These are phyloP conservation scores for Diaporthe longicolla DNA, from an alignment of 2,329 filamentous ascomycete species.

Conservation along the genomic window DNA sequence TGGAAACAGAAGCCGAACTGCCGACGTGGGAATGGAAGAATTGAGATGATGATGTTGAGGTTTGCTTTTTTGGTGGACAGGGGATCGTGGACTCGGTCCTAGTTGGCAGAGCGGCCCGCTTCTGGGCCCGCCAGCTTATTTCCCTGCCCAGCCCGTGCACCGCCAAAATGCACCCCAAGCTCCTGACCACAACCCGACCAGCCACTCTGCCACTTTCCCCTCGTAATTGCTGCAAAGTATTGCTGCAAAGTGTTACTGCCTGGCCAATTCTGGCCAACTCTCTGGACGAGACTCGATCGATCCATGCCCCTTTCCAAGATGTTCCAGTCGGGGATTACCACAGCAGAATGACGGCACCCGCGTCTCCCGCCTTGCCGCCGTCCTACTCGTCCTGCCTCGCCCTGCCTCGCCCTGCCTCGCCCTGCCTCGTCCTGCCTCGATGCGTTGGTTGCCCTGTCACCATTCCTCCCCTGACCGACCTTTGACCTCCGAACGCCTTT, in stretches of 20 bases:
- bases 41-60: conserved; percentile 5
- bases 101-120: conserved; percentile 20
- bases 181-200: neutral
- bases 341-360: conserved; percentile 25
- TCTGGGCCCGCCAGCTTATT: conserved; percentile 16
- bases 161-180: neutral
- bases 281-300: neutral
- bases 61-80: conserved; percentile 26
- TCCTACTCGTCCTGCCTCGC: neutral
- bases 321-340: conserved; percentile 14
- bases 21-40: neutral
- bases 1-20: neutral
- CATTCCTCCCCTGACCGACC: conserved; percentile 27
- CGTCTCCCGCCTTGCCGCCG: neutral
- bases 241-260: too few relatives aligned
- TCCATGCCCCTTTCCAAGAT: neutral
- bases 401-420: too few relatives aligned
- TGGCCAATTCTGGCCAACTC: too few relatives aligned
- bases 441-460: neutral
- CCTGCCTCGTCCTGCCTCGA: neutral
- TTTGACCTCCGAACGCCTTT: conserved; percentile 9
- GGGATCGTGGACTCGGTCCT: conserved; percentile 29
- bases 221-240: too few relatives aligned
- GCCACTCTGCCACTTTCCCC: neutral
- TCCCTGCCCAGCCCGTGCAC: conserved; percentile 13